These are phyloP conservation scores for Cladorrhinum sp. DNA, from an alignment of 2,329 filamentous ascomycete genomes.

Conservation along the genomic window DNA sequence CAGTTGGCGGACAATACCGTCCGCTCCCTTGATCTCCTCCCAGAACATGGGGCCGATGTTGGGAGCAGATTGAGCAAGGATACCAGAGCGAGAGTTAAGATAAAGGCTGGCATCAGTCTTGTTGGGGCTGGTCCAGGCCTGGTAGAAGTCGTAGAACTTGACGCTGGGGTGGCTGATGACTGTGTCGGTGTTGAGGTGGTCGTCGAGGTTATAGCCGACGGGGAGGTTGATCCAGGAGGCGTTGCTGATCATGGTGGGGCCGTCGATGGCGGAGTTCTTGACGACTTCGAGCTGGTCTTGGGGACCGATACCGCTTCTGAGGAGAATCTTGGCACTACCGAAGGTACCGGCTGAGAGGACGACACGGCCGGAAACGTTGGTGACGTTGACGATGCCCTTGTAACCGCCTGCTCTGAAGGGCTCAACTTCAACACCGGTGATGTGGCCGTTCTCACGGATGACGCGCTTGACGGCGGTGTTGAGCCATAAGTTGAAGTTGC, in stretches of 20 bases:
- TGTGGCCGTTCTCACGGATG: constrained; percentile 53
- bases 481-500: constrained; percentile 60
- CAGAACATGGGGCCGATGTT: constrained; percentile 62
- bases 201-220: constrained; percentile 49
- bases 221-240: constrained; percentile 47
- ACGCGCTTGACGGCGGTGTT: constrained; percentile 62
- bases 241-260: constrained; percentile 43
- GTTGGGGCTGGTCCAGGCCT: constrained; percentile 52
- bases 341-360: constrained; percentile 61
- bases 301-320: constrained; percentile 62
- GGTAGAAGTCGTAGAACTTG: constrained; percentile 63
- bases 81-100: constrained; percentile 51
- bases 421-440: constrained; percentile 60
- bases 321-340: constrained; percentile 59
- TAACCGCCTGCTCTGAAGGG: constrained; percentile 46
- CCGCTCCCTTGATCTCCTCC: constrained; percentile 55
- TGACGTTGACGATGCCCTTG: constrained; percentile 55
- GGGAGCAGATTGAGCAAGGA: constrained; percentile 62
- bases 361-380: constrained; percentile 54
- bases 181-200: constrained; percentile 47
- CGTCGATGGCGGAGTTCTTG: constrained; percentile 39
- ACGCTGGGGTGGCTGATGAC: constrained; percentile 44
- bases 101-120: constrained; percentile 42
- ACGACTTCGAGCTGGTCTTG: constrained; percentile 49
- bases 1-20: constrained; percentile 60